These are phyloP conservation scores for Neophaeococcomyces mojaviensis DNA, from an alignment of 2,329 filamentous ascomycete genomes.

Conservation along the genomic window DNA sequence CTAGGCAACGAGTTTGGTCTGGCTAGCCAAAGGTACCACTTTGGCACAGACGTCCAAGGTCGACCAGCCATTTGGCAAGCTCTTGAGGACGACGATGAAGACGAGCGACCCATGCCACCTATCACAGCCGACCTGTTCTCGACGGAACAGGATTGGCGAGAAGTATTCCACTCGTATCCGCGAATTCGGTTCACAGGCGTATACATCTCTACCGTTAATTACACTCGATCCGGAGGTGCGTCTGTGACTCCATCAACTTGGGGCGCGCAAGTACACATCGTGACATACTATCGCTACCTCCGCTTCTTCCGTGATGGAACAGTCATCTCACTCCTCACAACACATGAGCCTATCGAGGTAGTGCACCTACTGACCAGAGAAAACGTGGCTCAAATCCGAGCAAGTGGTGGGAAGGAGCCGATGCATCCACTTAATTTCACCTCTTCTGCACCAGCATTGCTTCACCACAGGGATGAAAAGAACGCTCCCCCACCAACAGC, in stretches of 20 bases:
- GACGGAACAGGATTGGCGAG: conserved; percentile 41
- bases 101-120: conserved; percentile 20
- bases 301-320: conserved; percentile 90
- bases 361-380: conserved; percentile 75
- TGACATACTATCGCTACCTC: conserved; percentile 96
- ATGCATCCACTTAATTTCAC: conserved; percentile 16
- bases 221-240: conserved; percentile 72
- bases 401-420: conserved; percentile 14
- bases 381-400: conserved; percentile 44
- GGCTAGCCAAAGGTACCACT: conserved; percentile 73
- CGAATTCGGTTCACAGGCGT: conserved; percentile 89
- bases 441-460: conserved; percentile 9
- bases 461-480: conserved; percentile 21
- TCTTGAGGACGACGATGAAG: conserved; percentile 27
- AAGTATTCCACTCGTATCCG: conserved; percentile 73
- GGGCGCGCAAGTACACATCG: conserved; percentile 79
- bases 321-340: conserved; percentile 71
- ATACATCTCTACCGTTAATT: conserved; percentile 96
- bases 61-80: conserved; percentile 16
- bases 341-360: conserved; percentile 73
- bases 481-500: conserved; percentile 32
- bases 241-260: conserved; percentile 66
- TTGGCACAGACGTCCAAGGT: conserved; percentile 54
- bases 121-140: conserved; percentile 19
- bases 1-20: conserved; percentile 69